A percentile compares a stretch with the other conserved stretches of the same genome.
Conservation (phyloP, 768 basidiomycete species). For the Rhodotorula babjevae region DNA sequence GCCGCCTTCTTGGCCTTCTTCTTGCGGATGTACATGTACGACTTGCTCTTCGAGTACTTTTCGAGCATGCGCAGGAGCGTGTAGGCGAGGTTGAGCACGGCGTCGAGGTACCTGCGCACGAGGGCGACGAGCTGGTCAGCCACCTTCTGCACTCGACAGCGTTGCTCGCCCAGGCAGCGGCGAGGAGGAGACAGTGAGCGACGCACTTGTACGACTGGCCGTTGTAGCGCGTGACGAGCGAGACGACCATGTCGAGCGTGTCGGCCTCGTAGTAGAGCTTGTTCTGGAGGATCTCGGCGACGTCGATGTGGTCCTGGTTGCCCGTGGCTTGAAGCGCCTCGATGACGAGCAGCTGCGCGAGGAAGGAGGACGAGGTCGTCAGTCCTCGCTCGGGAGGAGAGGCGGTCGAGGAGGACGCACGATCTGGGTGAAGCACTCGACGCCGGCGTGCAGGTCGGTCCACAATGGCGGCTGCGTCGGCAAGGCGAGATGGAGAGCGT, state of each 20-base stretch:
- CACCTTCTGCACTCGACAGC: too few species aligned
- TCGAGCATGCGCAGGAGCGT: constrained; percentile 85
- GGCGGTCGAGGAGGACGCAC: constrained; percentile 41
- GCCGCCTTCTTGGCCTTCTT: constrained; percentile 55
- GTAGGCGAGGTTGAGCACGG: constrained; percentile 76
- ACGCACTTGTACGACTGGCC: constrained; percentile 57
- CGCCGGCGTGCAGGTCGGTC: constrained; percentile 88
- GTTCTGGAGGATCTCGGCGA: constrained; percentile 74
- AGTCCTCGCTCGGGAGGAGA: too few species aligned
- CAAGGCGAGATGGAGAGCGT: neutral
- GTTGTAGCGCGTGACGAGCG: constrained; percentile 70
- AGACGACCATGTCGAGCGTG: constrained; percentile 78
- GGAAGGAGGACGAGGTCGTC: too few species aligned
- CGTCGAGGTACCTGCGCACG: constrained; percentile 66
- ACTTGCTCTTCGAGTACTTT: constrained; percentile 68
- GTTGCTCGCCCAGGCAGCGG: neutral
- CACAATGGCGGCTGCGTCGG: constrained; percentile 78
- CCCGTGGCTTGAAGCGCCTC: constrained; percentile 66
- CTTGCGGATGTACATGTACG: constrained; percentile 70
- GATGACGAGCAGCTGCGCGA: constrained; percentile 64
- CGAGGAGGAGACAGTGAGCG: neutral
- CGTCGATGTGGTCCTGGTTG: constrained; percentile 61
- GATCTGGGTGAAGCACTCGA: constrained; percentile 89
- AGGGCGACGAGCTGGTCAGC: constrained; percentile 41
- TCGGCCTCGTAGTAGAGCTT: constrained; percentile 95